These are phyloP conservation scores for Lagenidium sp. DNA, from an alignment of 352 stramenopile genomes.

Conservation along the genomic window DNA sequence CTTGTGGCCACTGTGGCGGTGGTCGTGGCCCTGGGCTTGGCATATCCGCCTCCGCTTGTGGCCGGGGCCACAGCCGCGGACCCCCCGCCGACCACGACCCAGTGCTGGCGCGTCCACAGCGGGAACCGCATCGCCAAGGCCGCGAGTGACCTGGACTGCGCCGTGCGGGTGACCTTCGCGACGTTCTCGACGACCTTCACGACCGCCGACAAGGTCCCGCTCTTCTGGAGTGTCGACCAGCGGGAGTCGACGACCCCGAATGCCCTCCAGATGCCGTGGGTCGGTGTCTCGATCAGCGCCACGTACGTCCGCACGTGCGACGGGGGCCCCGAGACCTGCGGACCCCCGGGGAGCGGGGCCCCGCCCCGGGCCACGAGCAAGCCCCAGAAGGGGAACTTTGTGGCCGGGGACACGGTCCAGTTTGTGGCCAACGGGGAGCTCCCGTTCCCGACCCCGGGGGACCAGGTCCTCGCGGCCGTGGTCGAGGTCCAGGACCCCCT, in stretches of 20 bases:
- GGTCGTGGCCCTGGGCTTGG: neutral
- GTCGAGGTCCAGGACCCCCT: conserved; percentile 25
- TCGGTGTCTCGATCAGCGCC: conserved; percentile 26
- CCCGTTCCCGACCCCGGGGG: conserved; percentile 20
- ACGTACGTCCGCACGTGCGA: conserved; percentile 36
- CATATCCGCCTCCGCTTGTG: neutral
- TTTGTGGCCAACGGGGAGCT: conserved; percentile 33
- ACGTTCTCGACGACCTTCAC: conserved; percentile 22
- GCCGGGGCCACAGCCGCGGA: neutral
- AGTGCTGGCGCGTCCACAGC: conserved; percentile 6
- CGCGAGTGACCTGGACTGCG: neutral
- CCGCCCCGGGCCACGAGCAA: conserved; percentile 11
- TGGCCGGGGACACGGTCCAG: conserved; percentile 12
- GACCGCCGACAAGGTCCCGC: conserved; percentile 26
- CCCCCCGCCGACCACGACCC: neutral
- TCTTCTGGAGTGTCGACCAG: conserved; percentile 34
- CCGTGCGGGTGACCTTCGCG: conserved; percentile 19
- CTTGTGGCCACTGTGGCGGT: no score
- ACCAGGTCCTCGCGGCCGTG: conserved; percentile 36
- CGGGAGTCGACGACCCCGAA: conserved; percentile 18
- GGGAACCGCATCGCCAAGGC: neutral
- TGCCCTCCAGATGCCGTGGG: conserved; percentile 26
- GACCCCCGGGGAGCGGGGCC: conserved; percentile 1
- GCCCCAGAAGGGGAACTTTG: conserved; percentile 34
- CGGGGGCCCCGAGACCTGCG: neutral